Conservation (phyloP, 768 basidiomycete species). For the Hirschioporus abietinus region DNA sequence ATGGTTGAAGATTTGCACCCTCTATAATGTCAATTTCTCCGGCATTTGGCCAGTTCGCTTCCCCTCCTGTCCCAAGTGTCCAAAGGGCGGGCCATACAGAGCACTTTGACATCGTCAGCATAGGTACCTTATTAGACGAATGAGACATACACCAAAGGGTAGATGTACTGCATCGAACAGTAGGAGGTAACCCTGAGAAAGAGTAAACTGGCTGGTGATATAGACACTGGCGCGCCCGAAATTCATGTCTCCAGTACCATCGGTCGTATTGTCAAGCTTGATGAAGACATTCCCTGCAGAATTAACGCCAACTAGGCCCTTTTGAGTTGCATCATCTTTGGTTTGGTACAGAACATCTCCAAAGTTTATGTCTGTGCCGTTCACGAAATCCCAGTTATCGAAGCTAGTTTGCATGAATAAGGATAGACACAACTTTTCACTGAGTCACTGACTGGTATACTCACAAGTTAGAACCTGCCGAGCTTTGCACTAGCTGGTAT, state of each 20-base stretch:
- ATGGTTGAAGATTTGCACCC: conserved; percentile 53
- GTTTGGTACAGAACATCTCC: conserved; percentile 13
- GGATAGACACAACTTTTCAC: not conserved
- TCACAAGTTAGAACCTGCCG: not conserved
- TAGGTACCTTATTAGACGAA: not conserved
- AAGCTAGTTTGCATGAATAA: conserved; percentile 27
- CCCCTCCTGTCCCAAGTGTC: conserved; percentile 2
- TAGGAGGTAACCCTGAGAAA: conserved; percentile 10
- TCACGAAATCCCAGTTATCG: conserved; percentile 59
- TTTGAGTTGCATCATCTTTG: conserved; percentile 33
- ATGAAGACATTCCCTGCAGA: conserved; percentile 17
- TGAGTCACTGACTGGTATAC: not conserved
- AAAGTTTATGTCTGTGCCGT: conserved; percentile 13
- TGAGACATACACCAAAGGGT: conserved; percentile 13
- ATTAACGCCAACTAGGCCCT: conserved; percentile 44
- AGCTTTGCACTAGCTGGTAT: not conserved
- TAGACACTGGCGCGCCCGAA: conserved; percentile 2
- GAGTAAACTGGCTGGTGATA: not conserved
- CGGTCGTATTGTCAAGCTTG: conserved; percentile 20
- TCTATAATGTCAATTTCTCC: conserved; percentile 76
- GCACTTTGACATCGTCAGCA: conserved; percentile 1
- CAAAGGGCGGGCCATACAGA: conserved; percentile 8
- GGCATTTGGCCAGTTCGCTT: conserved; percentile 7
- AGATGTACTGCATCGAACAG: conserved; percentile 13
- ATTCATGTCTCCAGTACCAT: conserved; percentile 1